Evolutionary conservation across 768 basidiomycete genomes (phyloP).

Genomic region (Amanita phalloides): DNA sequence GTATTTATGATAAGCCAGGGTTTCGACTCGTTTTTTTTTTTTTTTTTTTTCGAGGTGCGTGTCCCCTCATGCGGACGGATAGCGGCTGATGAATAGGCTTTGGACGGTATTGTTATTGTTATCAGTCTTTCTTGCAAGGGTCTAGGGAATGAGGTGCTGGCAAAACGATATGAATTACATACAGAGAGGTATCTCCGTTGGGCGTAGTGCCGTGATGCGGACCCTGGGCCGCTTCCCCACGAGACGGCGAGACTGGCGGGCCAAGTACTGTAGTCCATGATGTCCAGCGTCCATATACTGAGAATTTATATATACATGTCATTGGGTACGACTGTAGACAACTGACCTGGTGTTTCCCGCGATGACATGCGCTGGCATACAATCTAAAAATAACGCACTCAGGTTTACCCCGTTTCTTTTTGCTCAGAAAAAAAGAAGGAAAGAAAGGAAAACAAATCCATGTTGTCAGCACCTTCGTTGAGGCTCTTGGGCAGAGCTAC

Average conservation of each 20-base stretch:
- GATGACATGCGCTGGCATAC: background rate
- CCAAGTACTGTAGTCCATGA: no score
- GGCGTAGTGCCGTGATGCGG: background rate
- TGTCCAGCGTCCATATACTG: no score
- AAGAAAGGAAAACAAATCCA: background rate
- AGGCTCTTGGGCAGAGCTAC: slow-evolving; percentile 3
- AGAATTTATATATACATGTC: no score
- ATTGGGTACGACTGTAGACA: no score
- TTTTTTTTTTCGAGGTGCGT: background rate
- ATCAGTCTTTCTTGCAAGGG: no score
- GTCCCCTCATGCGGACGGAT: background rate
- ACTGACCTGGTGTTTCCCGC: background rate
- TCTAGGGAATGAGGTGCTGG: no score
- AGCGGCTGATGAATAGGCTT: no score
- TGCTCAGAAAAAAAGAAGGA: background rate
- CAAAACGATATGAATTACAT: no score
- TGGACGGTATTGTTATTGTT: no score
- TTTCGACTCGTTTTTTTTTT: no score
- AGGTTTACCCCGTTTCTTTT: background rate
- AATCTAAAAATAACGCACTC: background rate
- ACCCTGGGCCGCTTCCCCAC: no score
- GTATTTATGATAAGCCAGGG: background rate
- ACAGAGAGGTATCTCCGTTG: background rate
- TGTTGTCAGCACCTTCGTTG: background rate
- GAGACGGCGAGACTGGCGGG: no score